Base-by-base conservation (phyloP, 2,329 filamentous ascomycete species). In the Cladorrhinum sp. region DNA sequence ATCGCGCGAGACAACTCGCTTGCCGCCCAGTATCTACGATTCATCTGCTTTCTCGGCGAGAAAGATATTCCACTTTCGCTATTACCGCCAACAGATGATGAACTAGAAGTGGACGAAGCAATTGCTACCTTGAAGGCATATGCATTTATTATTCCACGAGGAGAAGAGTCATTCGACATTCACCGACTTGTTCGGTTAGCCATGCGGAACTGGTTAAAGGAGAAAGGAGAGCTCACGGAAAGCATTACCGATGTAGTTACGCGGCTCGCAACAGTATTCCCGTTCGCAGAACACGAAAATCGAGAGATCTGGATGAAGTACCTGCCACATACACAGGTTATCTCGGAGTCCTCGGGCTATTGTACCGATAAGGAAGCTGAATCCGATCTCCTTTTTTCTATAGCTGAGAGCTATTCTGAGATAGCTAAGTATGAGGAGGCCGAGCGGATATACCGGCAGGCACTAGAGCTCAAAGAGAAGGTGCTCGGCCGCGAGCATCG, bases 21-120 rank as follows among this genome's bases (percentile, higher is more conserved):
- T 1, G 72, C 73, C 0, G 67, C 64, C 13, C 7, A 68, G 3
- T 74, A 69, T 45, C 63, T 74, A 0, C 64, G 58, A 22, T 73
- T 71, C 20, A 69, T 75, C 20, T 70, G 65, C 23, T 70, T 71
- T 50, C 55, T 73, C 0, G 66, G 63, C 4, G 65, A 69, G 25
- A 71, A 70, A 25, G 64, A 71, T 16, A 73, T 74, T 23, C 72
- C 72, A n/a, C n/a, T n/a, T n/a, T n/a, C n/a, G n/a, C n/a, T n/a
- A n/a, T n/a, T n/a, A n/a, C n/a, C n/a, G n/a, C 1, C 12, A 3
- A 13, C 9, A 36, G 32, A 36, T 36, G 32, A 12, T 36, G 3
- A 50, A 60, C 50, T 63, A 6, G 50, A 65, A 27, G 50, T 8
- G 20, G 62, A 66, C 1, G 64, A 72, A 20, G 71, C 69, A 7